phyloP scores from a whole-genome alignment of 2,329 filamentous ascomycete species.

The Hymenoscyphus fraxineus region DNA sequence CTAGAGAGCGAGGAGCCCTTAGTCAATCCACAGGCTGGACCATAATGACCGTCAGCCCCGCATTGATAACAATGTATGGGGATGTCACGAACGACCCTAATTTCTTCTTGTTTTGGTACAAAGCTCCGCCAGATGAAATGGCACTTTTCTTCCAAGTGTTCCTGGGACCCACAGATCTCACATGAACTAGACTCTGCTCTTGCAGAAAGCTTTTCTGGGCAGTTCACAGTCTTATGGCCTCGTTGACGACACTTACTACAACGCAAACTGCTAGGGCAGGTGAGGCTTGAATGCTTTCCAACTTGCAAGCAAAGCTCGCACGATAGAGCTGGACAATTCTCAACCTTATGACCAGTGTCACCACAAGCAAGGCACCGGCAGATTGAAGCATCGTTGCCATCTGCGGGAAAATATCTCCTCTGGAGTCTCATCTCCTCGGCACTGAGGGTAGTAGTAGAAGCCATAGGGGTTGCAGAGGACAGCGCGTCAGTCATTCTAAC shows the following conservation, averaged over 20 bases:
- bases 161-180: conserved; percentile 52
- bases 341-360: conserved; percentile 43
- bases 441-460: neutral
- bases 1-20: conserved; percentile 23
- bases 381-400: conserved; percentile 20
- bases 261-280: conserved; percentile 48
- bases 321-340: conserved; percentile 42
- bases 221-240: conserved; percentile 52
- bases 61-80: conserved; percentile 54
- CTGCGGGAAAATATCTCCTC: conserved; percentile 45
- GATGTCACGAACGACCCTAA: conserved; percentile 48
- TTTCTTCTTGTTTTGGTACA: conserved; percentile 38
- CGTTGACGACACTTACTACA: conserved; percentile 59
- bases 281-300: conserved; percentile 44
- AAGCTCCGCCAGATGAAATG: conserved; percentile 59
- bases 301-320: conserved; percentile 48
- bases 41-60: conserved; percentile 52
- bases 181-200: conserved; percentile 56
- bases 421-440: conserved; percentile 35
- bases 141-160: conserved; percentile 59
- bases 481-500: conserved; percentile 1
- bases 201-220: conserved; percentile 52
- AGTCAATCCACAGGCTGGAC: conserved; percentile 48
- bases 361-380: conserved; percentile 50
- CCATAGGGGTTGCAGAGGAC: neutral